Evolutionary conservation across 306 rosid species (phyloP).

Genomic region (Trifolium repens): DNA sequence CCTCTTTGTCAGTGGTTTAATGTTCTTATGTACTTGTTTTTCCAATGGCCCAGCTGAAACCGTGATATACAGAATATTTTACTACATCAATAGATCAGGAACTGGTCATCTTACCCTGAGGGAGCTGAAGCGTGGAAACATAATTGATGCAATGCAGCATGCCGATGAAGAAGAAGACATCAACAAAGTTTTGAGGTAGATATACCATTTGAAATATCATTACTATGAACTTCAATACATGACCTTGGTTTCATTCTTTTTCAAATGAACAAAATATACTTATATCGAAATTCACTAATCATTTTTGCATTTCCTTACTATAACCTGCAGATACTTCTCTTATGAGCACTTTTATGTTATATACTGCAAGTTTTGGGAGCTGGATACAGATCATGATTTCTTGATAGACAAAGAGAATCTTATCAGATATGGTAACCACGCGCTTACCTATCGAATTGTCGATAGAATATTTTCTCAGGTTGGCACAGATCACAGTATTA

Average conservation of each 20-base stretch:
- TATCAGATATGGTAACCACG: conserved; percentile 97
- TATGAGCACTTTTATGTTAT: conserved; percentile 97
- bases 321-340: conserved; percentile 79
- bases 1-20: conserved; percentile 18
- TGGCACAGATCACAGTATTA: conserved; percentile 42
- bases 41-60: conserved; percentile 94
- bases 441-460: conserved; percentile 96
- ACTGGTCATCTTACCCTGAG: conserved; percentile 87
- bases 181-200: conserved; percentile 96
- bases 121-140: conserved; percentile 94
- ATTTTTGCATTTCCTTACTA: conserved; percentile 8
- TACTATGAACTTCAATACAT: conserved; percentile 28
- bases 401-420: conserved; percentile 97
- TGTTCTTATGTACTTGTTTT: conserved; percentile 43
- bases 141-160: conserved; percentile 99
- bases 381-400: conserved; percentile 98
- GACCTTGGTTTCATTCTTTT: conserved; percentile 26
- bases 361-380: conserved; percentile 99
- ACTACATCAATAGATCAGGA: conserved; percentile 92
- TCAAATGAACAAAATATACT: conserved; percentile 19
- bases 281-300: conserved; percentile 22
- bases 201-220: conserved; percentile 20
- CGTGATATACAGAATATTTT: conserved; percentile 96
- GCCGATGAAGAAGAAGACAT: conserved; percentile 99
- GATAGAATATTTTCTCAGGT: conserved; percentile 99